phyloP scores from a whole-genome alignment of 192 early-diverging fungal genomes.

The Podila epigama region DNA sequence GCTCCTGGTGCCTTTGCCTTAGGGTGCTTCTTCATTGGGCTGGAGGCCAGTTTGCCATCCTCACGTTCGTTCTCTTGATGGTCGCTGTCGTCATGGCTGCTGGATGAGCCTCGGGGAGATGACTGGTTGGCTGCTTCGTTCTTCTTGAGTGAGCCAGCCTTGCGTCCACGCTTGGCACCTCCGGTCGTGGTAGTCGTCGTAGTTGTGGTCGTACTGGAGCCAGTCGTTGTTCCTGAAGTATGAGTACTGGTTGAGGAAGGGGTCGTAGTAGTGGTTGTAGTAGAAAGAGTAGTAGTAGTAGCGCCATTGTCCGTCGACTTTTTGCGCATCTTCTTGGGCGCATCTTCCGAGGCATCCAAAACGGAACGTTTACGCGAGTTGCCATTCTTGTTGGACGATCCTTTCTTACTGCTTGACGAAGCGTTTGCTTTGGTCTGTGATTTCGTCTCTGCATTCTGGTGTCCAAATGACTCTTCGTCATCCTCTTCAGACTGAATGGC shows the following conservation, averaged over 20 bases:
- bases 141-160: background rate
- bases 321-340: background rate
- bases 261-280: no score
- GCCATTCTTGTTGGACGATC: background rate
- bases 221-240: no score
- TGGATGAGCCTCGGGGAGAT: background rate
- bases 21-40: background rate
- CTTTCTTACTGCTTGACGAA: background rate
- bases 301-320: background rate
- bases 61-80: background rate
- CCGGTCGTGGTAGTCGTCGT: background rate
- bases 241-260: no score
- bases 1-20: background rate
- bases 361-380: no score
- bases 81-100: background rate
- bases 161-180: background rate
- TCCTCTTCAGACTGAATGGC: conserved; percentile 7
- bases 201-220: conserved; percentile 4
- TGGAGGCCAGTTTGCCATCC: background rate
- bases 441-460: background rate
- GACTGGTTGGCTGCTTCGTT: background rate
- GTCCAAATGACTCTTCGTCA: background rate
- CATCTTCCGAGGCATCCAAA: background rate
- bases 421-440: background rate
- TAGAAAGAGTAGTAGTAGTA: background rate